Base-by-base conservation (phyloP, 1,284 basidiomycete species). In the Cutaneotrichosporon cutaneum region DNA sequence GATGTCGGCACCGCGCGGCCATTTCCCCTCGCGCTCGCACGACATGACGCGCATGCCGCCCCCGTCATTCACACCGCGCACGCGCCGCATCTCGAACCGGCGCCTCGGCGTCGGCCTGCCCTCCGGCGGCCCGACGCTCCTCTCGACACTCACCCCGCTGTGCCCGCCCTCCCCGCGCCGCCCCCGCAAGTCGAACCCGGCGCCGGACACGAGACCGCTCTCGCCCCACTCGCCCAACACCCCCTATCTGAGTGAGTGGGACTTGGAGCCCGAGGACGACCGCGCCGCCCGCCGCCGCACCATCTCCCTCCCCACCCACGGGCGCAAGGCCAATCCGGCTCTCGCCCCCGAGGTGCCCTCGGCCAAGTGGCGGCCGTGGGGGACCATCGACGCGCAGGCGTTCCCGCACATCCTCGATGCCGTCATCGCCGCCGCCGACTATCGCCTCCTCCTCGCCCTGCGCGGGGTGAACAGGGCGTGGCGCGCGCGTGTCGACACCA, bases 351-450 rank as follows among this genome's bases (percentile, higher is more conserved):
- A 26, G 4, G 48, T 51, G 4, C 48, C 48, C 3, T 13, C 26
- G 7, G 48, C 48, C 26, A 51, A 51, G 9, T 51, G 48, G 48
- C 48, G 48, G 26, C 48, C 48, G 18, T 51, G 48, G 48, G 27
- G 27, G 4, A 18, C 26, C 5, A 51, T 51, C 26, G 48, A 51
- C 48, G 48, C 48, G 6, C 10, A 9, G 3, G 26, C 48, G 2
- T 51, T 18, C 48, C 48, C 48, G 16, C 48, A 51, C 26, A 51
- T 51, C 26, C 26, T 51, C 1, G 48, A 51, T n/a, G 27, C 21
- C 48, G 26, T 51, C 26, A 51, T 51, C 16, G 48, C 48, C 48
- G 18, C 13, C 18, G 48, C 48, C 14, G 48, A 51, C 27, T 30
- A 30, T 3, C 48, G 48, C 18, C 18, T 26, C 48, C 48, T 51